A percentile compares a stretch with the other conserved stretches of the same genome.
Evolutionary conservation across 192 early-diverging fungal genomes (phyloP).

Genomic region (Chytriomyces confervae): DNA sequence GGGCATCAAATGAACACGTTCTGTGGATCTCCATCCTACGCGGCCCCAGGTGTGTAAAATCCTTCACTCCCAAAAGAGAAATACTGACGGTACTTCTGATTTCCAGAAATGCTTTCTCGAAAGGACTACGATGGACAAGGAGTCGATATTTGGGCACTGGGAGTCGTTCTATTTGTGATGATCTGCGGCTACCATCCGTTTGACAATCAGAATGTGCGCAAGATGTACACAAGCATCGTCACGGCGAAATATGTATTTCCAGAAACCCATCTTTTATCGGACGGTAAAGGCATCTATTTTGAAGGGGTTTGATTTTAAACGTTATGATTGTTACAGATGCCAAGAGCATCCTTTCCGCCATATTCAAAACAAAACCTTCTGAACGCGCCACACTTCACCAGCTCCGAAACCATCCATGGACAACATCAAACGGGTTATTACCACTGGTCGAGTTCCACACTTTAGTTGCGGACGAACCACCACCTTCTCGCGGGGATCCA

Average conservation of each 20-base stretch:
- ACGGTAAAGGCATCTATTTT: conserved; percentile 31
- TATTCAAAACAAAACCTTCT: conserved; percentile 41
- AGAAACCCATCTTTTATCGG: conserved; percentile 26
- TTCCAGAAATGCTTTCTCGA: conserved; percentile 73
- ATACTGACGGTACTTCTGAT: background rate
- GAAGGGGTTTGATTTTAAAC: background rate
- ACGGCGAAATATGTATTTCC: conserved; percentile 47
- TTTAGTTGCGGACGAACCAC: background rate
- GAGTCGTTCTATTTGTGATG: conserved; percentile 91
- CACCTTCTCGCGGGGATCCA: conserved; percentile 12
- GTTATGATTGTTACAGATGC: conserved; percentile 22
- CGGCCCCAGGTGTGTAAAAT: conserved; percentile 46
- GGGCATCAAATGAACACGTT: conserved; percentile 50
- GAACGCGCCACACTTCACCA: conserved; percentile 35
- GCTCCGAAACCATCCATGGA: conserved; percentile 45
- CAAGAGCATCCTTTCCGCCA: conserved; percentile 39
- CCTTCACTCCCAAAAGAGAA: background rate
- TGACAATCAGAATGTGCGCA: conserved; percentile 82
- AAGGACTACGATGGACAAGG: conserved; percentile 82
- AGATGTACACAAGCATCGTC: conserved; percentile 51
- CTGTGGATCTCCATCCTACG: conserved; percentile 53
- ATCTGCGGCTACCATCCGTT: conserved; percentile 88
- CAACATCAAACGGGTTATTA: conserved; percentile 35
- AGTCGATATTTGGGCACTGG: conserved; percentile 94
- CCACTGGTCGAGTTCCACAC: conserved; percentile 38